phyloP scores from a whole-genome alignment of 306 rosid species.

The Quercus variabilis region DNA sequence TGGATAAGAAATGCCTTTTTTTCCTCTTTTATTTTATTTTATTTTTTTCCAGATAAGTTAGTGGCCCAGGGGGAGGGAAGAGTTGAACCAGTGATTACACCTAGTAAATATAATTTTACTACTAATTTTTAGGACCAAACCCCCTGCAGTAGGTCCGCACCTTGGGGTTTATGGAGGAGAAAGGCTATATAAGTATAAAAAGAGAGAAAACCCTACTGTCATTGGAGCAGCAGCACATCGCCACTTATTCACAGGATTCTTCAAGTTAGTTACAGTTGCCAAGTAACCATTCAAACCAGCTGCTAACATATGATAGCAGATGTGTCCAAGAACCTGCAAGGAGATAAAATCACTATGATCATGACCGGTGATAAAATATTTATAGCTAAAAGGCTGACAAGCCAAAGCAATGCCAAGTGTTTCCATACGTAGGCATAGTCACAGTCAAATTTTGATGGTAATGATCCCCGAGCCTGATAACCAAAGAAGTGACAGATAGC shows the following conservation, averaged over 20 bases:
- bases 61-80: too few species aligned
- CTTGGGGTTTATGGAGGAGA: background rate
- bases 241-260: conserved; percentile 88
- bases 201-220: conserved; percentile 43
- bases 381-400: conserved; percentile 3
- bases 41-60: too few species aligned
- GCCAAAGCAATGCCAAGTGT: conserved; percentile 16
- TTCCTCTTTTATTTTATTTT: too few species aligned
- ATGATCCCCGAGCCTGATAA: conserved; percentile 98
- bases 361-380: background rate
- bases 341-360: conserved; percentile 12
- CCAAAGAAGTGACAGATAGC: conserved; percentile 99
- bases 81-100: too few species aligned
- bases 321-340: conserved; percentile 86
- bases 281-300: conserved; percentile 92
- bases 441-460: conserved; percentile 95
- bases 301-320: conserved; percentile 88
- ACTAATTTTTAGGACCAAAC: too few species aligned
- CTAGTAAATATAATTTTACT: too few species aligned
- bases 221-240: conserved; percentile 93
- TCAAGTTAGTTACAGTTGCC: conserved; percentile 87
- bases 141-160: too few species aligned
- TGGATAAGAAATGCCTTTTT: background rate
- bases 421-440: conserved; percentile 89
- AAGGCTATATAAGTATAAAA: background rate